Conservation (phyloP, 805 yeast species). For the Kazachstania martiniae region DNA sequence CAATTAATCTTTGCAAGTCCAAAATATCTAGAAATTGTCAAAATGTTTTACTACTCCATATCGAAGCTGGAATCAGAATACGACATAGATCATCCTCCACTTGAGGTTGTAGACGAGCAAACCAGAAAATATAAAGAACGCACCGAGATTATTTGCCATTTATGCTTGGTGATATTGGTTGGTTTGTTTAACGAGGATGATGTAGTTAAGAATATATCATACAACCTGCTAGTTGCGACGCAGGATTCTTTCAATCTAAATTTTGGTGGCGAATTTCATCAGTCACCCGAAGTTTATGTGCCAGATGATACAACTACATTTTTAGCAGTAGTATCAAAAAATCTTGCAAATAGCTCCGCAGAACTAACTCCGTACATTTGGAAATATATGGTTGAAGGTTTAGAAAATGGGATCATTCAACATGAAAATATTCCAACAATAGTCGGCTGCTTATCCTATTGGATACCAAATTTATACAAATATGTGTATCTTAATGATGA, state of each 20-base stretch:
- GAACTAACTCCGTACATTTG: slow-evolving; percentile 46
- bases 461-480: slow-evolving; percentile 56
- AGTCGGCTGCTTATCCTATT: slow-evolving; percentile 39
- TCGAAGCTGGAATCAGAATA: slow-evolving; percentile 34
- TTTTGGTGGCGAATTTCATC: slow-evolving; percentile 43
- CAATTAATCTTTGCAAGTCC: slow-evolving; percentile 33
- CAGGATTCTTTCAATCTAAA: slow-evolving; percentile 45
- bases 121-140: slow-evolving; percentile 18
- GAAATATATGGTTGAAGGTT: slow-evolving; percentile 16
- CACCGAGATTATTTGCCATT: slow-evolving; percentile 39
- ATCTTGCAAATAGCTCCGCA: slow-evolving; percentile 43
- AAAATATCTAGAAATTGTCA: slow-evolving; percentile 49
- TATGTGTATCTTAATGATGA: slow-evolving; percentile 42
- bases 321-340: slow-evolving; percentile 43
- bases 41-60: slow-evolving; percentile 54
- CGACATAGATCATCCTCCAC: slow-evolving; percentile 5
- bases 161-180: slow-evolving; percentile 52
- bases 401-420: slow-evolving; percentile 11
- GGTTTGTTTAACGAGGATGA: slow-evolving; percentile 51
- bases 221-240: slow-evolving; percentile 46
- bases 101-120: neutral
- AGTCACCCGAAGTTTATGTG: slow-evolving; percentile 47
- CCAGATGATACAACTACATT: slow-evolving; percentile 57
- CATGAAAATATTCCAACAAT: slow-evolving; percentile 9
- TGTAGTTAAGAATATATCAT: slow-evolving; percentile 51